These are phyloP conservation scores for Hyaloscypha bicolor DNA, from an alignment of 495 filamentous ascomycete genomes.

Conservation along the genomic window DNA sequence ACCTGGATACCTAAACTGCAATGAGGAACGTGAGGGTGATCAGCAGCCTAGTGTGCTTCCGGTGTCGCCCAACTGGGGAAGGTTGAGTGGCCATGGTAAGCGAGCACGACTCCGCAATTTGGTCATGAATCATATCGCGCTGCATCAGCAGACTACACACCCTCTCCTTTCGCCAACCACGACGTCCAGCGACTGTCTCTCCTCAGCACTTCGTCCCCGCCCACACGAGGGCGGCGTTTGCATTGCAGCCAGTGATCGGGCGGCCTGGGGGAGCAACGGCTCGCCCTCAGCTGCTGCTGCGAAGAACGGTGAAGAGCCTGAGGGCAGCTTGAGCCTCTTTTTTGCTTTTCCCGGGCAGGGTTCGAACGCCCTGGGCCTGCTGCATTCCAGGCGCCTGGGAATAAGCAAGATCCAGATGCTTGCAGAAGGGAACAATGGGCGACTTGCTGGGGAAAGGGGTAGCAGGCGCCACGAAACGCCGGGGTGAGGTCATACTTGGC, in stretches of 20 bases:
- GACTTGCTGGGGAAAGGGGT: slow-evolving; percentile 12
- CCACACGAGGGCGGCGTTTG: slow-evolving; percentile 7
- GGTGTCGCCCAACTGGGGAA: not conserved
- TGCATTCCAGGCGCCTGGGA: slow-evolving; percentile 10
- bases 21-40: not conserved
- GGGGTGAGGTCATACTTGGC: slow-evolving; percentile 5
- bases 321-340: slow-evolving; percentile 16
- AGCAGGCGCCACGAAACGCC: slow-evolving; percentile 1
- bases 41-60: not conserved
- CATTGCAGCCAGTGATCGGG: not conserved
- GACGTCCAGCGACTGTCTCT: slow-evolving; percentile 1
- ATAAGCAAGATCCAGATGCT: slow-evolving; percentile 3
- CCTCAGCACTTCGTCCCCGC: slow-evolving; percentile 12
- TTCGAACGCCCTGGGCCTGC: slow-evolving; percentile 8
- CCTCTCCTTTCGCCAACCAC: not conserved
- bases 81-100: not conserved
- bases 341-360: slow-evolving; percentile 11
- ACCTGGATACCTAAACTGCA: not conserved
- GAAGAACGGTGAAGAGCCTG: not conserved
- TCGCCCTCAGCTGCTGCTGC: not conserved
- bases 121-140: not conserved
- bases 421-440: not conserved
- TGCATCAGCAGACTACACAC: not conserved
- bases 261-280: not conserved
- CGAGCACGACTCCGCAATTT: not conserved